Evolutionary conservation across 2,329 filamentous ascomycete species (phyloP).

Genomic region (Apiospora aurea): DNA sequence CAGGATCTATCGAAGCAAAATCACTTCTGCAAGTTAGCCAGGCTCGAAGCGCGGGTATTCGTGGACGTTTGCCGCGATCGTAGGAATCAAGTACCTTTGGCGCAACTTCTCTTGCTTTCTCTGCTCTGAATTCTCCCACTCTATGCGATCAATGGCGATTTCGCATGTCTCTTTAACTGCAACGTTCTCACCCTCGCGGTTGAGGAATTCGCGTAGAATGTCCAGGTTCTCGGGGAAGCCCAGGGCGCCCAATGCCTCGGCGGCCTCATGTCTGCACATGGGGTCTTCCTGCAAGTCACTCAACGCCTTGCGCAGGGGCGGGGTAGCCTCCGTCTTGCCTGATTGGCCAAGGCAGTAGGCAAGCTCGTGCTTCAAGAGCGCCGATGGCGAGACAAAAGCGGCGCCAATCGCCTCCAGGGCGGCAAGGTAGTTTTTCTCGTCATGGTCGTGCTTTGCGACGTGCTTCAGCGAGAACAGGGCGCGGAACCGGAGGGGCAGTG

Average conservation of each 20-base stretch:
- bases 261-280: constrained; percentile 97
- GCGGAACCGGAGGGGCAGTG: constrained; percentile 89
- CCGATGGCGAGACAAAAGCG: constrained; percentile 83
- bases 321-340: constrained; percentile 75
- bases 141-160: constrained; percentile 91
- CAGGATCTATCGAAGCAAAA: constrained; percentile 94
- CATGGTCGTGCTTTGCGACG: constrained; percentile 75
- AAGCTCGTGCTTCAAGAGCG: constrained; percentile 92
- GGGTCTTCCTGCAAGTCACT: constrained; percentile 82
- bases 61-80: not conserved
- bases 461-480: constrained; percentile 98
- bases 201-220: constrained; percentile 75
- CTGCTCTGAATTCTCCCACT: constrained; percentile 85
- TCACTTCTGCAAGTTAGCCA: constrained; percentile 65
- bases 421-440: constrained; percentile 56
- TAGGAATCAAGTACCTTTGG: constrained; percentile 67
- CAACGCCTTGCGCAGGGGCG: constrained; percentile 76
- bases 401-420: constrained; percentile 85
- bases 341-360: constrained; percentile 97
- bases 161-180: constrained; percentile 96
- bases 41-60: not conserved
- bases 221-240: constrained; percentile 77
- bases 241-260: constrained; percentile 90
- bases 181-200: constrained; percentile 77
- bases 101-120: constrained; percentile 78